phyloP scores from a whole-genome alignment of 352 stramenopile genomes.

The Phytopythium sindhum region DNA sequence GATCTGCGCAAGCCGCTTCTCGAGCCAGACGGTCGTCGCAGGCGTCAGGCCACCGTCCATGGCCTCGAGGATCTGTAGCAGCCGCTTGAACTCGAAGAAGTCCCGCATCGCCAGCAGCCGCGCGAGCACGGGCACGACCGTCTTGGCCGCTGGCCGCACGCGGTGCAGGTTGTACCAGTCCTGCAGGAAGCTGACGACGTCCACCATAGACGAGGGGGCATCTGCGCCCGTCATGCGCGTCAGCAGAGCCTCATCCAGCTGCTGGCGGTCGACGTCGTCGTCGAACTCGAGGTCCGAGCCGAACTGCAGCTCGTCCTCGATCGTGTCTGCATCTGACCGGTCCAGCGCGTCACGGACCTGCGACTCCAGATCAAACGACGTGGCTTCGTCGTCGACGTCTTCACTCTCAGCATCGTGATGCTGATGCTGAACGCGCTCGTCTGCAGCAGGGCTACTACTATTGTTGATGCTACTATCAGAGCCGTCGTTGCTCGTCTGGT shows the following conservation, averaged over 20 bases:
- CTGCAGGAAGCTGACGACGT: slow-evolving; percentile 75
- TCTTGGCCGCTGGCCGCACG: slow-evolving; percentile 67
- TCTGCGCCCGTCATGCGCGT: slow-evolving; percentile 30
- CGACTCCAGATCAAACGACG: slow-evolving; percentile 22
- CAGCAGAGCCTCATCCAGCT: slow-evolving; percentile 21
- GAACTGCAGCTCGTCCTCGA: slow-evolving; percentile 43
- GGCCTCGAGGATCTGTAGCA: slow-evolving; percentile 74
- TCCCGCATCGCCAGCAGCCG: slow-evolving; percentile 48
- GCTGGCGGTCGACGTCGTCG: slow-evolving; percentile 25
- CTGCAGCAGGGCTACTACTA: not conserved
- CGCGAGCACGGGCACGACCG: slow-evolving; percentile 66
- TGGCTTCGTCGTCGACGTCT: slow-evolving; percentile 15
- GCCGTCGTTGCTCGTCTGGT: not conserved
- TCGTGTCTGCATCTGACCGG: slow-evolving; percentile 36
- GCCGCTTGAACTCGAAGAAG: slow-evolving; percentile 52
- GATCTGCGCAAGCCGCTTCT: slow-evolving; percentile 51
- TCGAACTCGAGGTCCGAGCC: slow-evolving; percentile 34
- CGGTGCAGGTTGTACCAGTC: slow-evolving; percentile 85
- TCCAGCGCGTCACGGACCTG: slow-evolving; percentile 33
- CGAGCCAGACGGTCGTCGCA: slow-evolving; percentile 66
- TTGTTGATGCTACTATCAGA: not conserved
- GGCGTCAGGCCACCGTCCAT: slow-evolving; percentile 71
- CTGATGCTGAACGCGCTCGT: not conserved
- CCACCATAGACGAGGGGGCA: slow-evolving; percentile 42
- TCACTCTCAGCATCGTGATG: not conserved